A percentile compares a stretch with the other conserved stretches of the same genome.
These are phyloP conservation scores for Aspergillus diversus DNA, from an alignment of 495 filamentous ascomycete genomes.

Conservation along the genomic window DNA sequence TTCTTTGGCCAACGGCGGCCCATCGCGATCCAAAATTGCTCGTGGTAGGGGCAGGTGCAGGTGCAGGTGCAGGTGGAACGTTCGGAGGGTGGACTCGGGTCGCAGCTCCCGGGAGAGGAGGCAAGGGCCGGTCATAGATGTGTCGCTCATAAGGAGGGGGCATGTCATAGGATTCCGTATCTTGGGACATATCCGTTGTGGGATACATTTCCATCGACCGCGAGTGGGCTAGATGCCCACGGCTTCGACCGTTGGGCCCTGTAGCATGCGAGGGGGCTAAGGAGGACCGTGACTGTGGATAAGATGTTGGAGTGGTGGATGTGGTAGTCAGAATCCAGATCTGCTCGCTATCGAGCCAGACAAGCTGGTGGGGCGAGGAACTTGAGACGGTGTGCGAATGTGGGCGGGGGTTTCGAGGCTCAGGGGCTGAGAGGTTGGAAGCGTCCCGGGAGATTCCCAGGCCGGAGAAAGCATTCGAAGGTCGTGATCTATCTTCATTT, in stretches of 20 bases:
- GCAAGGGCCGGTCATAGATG: slow-evolving; percentile 24
- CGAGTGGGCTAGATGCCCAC: not conserved
- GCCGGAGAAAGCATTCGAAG: not conserved
- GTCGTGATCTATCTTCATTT: not conserved
- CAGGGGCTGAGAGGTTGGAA: not conserved
- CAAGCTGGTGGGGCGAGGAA: slow-evolving; percentile 18
- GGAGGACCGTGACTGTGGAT: slow-evolving; percentile 7
- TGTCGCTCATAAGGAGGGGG: slow-evolving; percentile 28
- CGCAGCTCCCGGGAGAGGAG: slow-evolving; percentile 6
- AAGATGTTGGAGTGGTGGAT: not conserved
- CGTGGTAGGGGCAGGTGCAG: no score
- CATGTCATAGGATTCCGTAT: slow-evolving; percentile 11
- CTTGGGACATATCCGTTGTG: not conserved
- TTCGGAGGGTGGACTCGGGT: not conserved
- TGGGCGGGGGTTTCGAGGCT: not conserved
- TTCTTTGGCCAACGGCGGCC: slow-evolving; percentile 24
- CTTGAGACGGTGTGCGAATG: slow-evolving; percentile 12
- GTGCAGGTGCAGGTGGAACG: not conserved
- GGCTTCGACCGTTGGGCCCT: not conserved
- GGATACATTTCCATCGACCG: slow-evolving; percentile 11
- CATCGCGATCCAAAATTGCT: slow-evolving; percentile 19
- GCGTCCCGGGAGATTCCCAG: not conserved
- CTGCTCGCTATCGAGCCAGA: slow-evolving; percentile 29
- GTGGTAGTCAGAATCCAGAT: slow-evolving; percentile 25
- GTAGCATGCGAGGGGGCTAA: not conserved